Evolutionary conservation across 345 rosid species (phyloP), one percentile per base, ranked within the genome.

Genomic region (Abelmoschus esculentus): DNA sequence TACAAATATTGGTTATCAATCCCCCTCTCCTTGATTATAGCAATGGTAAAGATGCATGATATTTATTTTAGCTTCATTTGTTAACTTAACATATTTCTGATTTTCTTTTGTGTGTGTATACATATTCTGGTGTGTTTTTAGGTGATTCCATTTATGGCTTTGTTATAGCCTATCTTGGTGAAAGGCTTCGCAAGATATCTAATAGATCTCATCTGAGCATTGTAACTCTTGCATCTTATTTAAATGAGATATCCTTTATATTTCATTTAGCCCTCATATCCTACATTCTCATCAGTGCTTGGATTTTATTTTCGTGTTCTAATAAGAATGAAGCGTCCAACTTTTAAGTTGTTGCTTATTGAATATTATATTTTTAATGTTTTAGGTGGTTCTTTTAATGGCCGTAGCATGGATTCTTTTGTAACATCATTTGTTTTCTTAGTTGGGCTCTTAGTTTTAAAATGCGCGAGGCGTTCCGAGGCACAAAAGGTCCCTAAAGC

Each of bases 1-100:
- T 68, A 19, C 99, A 83, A 83, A 91, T 95, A 97, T 18, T 91
- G 75, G 85, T 78, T 77, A 87, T 91, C 53, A 95, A 93, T 79
- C 97, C 99, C 57, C 50, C 80, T 91, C 56, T 86, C 96, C 49
- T 71, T 88, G 72, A 81, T 90, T 72, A 83, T 97, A 28, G 93
- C 93, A n/a, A 57, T 82, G 91, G 97, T 91, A 47, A 82, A 86
- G 76, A 72, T 66, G 64, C 14, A 22, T 17, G 44, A 6, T 53
- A 34, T 22, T 46, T 19, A 6, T 55, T 70, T 28, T 72, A 10
- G 32, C 42, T 38, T 38, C 38, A 1, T 36, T 63, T 63, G 53
- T 63, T 63, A 63, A 61, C 32, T 32, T n/a, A n/a, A n/a, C 32
- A 47, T 8, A 19, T 26, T 56, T 67, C 22, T 71, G 32, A 47